phyloP scores from a whole-genome alignment of 352 stramenopile species.

The Phytophthora tubulina region DNA sequence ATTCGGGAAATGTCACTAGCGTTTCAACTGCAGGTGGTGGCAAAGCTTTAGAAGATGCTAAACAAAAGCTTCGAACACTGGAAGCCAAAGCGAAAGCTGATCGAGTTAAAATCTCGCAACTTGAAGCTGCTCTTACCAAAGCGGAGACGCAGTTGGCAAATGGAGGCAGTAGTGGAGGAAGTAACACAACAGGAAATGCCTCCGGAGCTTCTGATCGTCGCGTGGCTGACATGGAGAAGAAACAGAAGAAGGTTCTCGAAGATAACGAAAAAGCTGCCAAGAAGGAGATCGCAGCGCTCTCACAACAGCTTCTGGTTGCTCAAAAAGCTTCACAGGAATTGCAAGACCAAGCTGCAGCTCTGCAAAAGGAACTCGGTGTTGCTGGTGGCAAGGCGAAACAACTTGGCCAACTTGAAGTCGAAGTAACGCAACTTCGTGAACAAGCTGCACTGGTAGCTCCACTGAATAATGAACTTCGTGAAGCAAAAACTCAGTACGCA shows the following conservation, averaged over 20 bases:
- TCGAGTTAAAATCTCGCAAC: slow-evolving; percentile 78
- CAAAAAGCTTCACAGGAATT: slow-evolving; percentile 54
- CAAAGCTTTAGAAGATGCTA: slow-evolving; percentile 66
- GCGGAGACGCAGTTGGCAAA: slow-evolving; percentile 49
- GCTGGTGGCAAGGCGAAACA: slow-evolving; percentile 63
- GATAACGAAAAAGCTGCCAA: slow-evolving; percentile 69
- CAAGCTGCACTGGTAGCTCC: slow-evolving; percentile 61
- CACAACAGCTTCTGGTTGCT: slow-evolving; percentile 61
- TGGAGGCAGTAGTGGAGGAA: slow-evolving; percentile 25
- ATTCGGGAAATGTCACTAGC: too few relatives aligned
- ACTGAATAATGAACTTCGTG: slow-evolving; percentile 58
- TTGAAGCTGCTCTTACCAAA: slow-evolving; percentile 71
- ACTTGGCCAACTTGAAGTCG: slow-evolving; percentile 68
- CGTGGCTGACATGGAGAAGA: slow-evolving; percentile 82
- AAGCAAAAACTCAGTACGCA: slow-evolving; percentile 41
- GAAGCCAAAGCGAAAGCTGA: slow-evolving; percentile 77
- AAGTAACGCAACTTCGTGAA: slow-evolving; percentile 59
- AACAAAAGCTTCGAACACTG: slow-evolving; percentile 80
- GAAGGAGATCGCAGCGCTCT: slow-evolving; percentile 55
- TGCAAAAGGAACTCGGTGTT: slow-evolving; percentile 57
- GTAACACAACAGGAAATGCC: slow-evolving; percentile 24
- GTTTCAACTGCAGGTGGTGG: slow-evolving; percentile 4
- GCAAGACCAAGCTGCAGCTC: slow-evolving; percentile 57
- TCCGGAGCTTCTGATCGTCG: slow-evolving; percentile 58
- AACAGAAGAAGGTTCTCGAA: slow-evolving; percentile 75